Conservation (phyloP, 116 monocot genomes). For the Thalassia testudinum region DNA sequence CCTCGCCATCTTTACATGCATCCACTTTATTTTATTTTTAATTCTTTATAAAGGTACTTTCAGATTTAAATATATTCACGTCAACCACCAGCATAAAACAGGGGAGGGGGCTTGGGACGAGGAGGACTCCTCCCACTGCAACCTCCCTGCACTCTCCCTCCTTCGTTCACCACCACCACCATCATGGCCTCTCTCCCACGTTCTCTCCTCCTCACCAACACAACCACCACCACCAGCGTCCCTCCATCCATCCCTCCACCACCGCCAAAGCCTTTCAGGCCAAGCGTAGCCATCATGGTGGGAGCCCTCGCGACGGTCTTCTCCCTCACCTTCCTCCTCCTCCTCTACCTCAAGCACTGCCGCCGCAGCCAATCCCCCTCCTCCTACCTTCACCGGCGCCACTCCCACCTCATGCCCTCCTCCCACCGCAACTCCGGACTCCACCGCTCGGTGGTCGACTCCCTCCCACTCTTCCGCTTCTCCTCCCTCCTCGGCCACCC, state of each 20-base stretch:
- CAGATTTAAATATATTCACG: too few species aligned
- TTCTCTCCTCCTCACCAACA: background rate
- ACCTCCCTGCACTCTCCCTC: background rate
- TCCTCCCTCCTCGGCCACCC: constrained; percentile 32
- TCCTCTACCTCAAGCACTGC: constrained; percentile 84
- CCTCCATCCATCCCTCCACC: background rate
- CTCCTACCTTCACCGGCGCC: background rate
- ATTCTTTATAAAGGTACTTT: too few species aligned
- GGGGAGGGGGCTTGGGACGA: too few species aligned
- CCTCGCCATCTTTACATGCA: too few species aligned
- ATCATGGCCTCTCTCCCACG: background rate
- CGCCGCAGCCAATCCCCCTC: constrained; percentile 9
- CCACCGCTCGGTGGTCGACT: constrained; percentile 51
- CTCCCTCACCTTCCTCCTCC: constrained; percentile 67
- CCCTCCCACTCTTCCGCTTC: constrained; percentile 85
- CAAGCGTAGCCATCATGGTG: constrained; percentile 50
- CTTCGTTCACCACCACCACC: too few species aligned
- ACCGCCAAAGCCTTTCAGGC: constrained; percentile 30
- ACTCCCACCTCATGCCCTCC: background rate
- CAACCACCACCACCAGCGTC: background rate
- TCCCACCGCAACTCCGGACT: constrained; percentile 48
- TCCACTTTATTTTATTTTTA: too few species aligned
- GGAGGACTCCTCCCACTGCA: background rate
- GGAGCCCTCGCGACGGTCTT: constrained; percentile 64
- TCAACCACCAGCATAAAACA: too few species aligned